Percentiles rank a stretch among this genome's conserved stretches.
Evolutionary conservation across 129 eudicot genomes (phyloP).

Genomic region (Flaveria bidentis): DNA sequence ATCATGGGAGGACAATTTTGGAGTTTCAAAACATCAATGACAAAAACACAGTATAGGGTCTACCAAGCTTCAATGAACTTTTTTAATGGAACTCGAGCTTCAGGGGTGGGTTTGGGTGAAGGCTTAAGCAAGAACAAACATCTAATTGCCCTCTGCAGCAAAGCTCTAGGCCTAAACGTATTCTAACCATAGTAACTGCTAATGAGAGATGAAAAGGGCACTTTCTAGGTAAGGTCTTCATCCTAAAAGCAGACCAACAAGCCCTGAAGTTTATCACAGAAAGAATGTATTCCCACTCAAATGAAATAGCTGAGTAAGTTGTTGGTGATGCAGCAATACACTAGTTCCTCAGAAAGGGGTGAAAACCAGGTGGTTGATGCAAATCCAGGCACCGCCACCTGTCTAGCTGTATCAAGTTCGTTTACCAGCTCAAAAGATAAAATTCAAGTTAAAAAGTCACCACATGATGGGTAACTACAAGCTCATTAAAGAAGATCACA

Average conservation of each 20-base stretch:
- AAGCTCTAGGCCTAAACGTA: background rate
- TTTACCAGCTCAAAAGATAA: background rate
- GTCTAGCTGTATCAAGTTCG: background rate
- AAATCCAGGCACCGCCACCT: background rate
- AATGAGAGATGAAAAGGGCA: background rate
- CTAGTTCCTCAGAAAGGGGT: background rate
- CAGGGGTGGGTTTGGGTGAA: background rate
- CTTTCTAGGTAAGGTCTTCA: background rate
- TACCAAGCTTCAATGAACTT: background rate
- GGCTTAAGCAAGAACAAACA: background rate
- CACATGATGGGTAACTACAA: background rate
- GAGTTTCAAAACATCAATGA: background rate
- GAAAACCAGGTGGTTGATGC: background rate
- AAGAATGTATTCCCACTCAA: background rate
- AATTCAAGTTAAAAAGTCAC: background rate
- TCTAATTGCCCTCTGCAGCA: background rate
- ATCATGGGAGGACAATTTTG: background rate
- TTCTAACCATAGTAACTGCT: background rate
- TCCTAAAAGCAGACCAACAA: no score
- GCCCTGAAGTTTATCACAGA: no score
- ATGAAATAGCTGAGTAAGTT: background rate
- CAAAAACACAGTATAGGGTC: background rate
- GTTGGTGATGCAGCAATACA: background rate
- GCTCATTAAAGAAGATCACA: background rate
- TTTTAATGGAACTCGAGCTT: background rate